Conservation (phyloP, 441 rosid species). For the Sinapis alba region DNA sequence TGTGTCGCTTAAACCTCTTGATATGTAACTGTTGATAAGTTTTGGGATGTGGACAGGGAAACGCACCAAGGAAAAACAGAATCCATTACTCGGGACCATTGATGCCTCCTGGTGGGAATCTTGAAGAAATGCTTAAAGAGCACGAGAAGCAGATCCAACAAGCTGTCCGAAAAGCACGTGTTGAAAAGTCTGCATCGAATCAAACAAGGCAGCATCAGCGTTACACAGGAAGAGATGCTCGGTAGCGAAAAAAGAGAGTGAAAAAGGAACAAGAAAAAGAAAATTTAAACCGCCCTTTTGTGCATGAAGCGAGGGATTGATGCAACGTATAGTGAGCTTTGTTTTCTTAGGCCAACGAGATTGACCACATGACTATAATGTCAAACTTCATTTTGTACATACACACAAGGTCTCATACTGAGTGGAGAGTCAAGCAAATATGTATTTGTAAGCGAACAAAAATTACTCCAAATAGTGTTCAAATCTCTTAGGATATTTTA, state of each 20-base stretch:
- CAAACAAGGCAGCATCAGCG: slow-evolving; percentile 20
- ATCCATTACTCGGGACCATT: slow-evolving; percentile 88
- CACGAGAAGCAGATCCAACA: slow-evolving; percentile 87
- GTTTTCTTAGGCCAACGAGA: slow-evolving; percentile 23
- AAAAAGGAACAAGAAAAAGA: neutral
- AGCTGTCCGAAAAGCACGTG: slow-evolving; percentile 74
- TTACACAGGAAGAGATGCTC: slow-evolving; percentile 33
- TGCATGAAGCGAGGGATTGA: slow-evolving; percentile 29
- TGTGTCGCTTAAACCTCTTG: no score
- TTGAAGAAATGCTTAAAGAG: slow-evolving; percentile 74
- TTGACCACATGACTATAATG: slow-evolving; percentile 14
- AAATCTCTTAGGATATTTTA: neutral
- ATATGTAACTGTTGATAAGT: slow-evolving; percentile 42
- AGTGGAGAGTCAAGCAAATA: slow-evolving; percentile 26
- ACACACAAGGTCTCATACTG: slow-evolving; percentile 14
- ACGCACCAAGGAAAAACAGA: slow-evolving; percentile 68
- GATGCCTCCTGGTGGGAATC: slow-evolving; percentile 82
- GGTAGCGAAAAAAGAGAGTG: slow-evolving; percentile 6
- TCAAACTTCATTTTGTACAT: slow-evolving; percentile 29
- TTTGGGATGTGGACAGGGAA: slow-evolving; percentile 50
- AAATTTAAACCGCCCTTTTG: neutral
- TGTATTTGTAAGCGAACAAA: neutral
- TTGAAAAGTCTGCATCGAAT: slow-evolving; percentile 41
- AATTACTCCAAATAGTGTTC: neutral
- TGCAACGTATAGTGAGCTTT: slow-evolving; percentile 26